A percentile compares a stretch with the other conserved stretches of the same genome.
These are phyloP conservation scores for Dichotomopilus funicola DNA, from an alignment of 2,329 filamentous ascomycete species.

Conservation along the genomic window DNA sequence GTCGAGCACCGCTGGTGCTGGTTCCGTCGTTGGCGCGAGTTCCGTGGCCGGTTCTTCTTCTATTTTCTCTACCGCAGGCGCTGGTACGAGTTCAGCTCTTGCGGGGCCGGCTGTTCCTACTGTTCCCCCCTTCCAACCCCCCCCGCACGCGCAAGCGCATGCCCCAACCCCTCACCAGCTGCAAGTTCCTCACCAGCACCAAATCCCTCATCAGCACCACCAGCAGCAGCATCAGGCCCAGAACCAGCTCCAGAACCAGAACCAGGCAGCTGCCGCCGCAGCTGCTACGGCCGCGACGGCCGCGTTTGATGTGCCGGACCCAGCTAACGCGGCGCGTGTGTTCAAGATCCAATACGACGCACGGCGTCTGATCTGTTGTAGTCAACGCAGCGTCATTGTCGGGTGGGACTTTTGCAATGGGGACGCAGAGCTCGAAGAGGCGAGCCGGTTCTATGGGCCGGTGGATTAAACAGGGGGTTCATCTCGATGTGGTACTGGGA, in stretches of 20 bases:
- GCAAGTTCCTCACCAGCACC: no score
- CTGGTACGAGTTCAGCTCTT: not conserved
- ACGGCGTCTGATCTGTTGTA: constrained; percentile 87
- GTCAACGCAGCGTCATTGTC: constrained; percentile 83
- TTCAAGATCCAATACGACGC: constrained; percentile 98
- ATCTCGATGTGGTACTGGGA: no score
- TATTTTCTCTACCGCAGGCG: not conserved
- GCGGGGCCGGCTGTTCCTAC: not conserved
- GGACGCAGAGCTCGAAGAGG: constrained; percentile 72
- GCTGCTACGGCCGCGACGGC: no score
- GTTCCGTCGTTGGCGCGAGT: not conserved
- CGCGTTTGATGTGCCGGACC: constrained; percentile 36
- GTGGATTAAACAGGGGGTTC: constrained; percentile 38
- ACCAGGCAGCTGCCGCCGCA: constrained; percentile 7
- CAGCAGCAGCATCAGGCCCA: no score
- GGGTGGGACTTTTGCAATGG: constrained; percentile 96
- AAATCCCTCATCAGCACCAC: no score
- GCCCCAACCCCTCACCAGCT: not conserved
- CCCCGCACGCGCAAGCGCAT: constrained; percentile 2
- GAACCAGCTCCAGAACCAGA: constrained; percentile 7
- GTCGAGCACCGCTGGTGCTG: no score
- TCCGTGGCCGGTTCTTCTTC: not conserved
- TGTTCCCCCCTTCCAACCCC: not conserved
- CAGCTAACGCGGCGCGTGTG: constrained; percentile 53
- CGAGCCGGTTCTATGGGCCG: constrained; percentile 68